These are phyloP conservation scores for Podospora conica DNA, from an alignment of 495 filamentous ascomycete genomes.

Conservation along the genomic window DNA sequence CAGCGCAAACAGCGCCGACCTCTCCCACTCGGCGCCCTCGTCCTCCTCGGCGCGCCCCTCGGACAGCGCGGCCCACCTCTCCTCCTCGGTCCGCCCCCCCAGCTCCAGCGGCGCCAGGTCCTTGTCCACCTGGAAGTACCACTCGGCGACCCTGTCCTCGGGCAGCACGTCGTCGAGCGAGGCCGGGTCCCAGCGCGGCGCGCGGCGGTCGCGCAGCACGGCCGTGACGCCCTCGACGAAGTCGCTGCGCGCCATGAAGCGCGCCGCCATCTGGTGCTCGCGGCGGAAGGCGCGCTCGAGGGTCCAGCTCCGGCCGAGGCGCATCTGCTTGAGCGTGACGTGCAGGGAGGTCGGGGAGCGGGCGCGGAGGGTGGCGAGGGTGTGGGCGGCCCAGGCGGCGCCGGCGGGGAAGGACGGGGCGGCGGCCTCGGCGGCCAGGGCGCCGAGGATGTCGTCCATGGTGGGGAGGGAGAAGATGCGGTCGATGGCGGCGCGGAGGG, in stretches of 20 bases:
- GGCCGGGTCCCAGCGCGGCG: slow-evolving; percentile 64
- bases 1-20: slow-evolving; percentile 47
- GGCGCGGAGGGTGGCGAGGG: slow-evolving; percentile 59
- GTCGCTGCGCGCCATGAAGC: slow-evolving; percentile 83
- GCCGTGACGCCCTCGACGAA: slow-evolving; percentile 82
- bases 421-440: slow-evolving; percentile 54
- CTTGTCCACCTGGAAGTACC: slow-evolving; percentile 52
- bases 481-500: slow-evolving; percentile 72
- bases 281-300: slow-evolving; percentile 77
- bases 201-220: slow-evolving; percentile 48
- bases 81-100: not conserved
- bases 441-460: slow-evolving; percentile 62
- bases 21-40: slow-evolving; percentile 45
- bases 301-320: slow-evolving; percentile 62
- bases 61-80: not conserved
- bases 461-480: slow-evolving; percentile 64
- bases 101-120: slow-evolving; percentile 44
- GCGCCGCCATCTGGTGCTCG: slow-evolving; percentile 70
- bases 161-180: slow-evolving; percentile 54
- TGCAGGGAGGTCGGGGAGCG: slow-evolving; percentile 79
- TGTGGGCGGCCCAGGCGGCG: slow-evolving; percentile 64
- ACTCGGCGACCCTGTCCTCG: slow-evolving; percentile 45
- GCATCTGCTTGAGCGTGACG: slow-evolving; percentile 77
- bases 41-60: slow-evolving; percentile 11
- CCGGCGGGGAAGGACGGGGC: slow-evolving; percentile 9